Conservation (phyloP, 371 early-diverging fungal species). For the Apophysomyces variabilis region DNA sequence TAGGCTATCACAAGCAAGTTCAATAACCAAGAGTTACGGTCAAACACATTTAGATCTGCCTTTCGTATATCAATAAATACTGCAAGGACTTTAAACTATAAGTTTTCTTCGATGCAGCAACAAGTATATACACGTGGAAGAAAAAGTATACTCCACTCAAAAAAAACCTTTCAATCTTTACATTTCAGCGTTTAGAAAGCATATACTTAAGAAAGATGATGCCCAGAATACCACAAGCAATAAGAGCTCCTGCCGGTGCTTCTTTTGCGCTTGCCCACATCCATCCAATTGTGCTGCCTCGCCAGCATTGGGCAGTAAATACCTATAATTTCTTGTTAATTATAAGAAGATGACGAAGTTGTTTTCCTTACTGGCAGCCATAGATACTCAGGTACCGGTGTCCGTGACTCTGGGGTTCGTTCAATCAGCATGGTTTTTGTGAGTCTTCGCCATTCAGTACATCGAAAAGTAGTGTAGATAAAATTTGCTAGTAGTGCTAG, state of each 20-base stretch:
- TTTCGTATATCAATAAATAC: too few relatives aligned
- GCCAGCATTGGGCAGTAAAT: not conserved
- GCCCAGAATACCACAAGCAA: not conserved
- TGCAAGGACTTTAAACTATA: too few relatives aligned
- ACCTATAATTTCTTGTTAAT: not conserved
- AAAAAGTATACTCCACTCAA: conserved; percentile 11
- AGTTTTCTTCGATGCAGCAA: too few relatives aligned
- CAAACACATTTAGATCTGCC: too few relatives aligned
- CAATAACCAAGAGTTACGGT: too few relatives aligned
- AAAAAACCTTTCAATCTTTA: not conserved
- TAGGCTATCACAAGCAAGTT: too few relatives aligned
- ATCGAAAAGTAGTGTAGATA: not conserved
- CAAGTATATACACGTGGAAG: too few relatives aligned
- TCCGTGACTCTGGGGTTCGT: conserved; percentile 4
- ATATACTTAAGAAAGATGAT: not conserved
- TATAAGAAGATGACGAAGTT: not conserved
- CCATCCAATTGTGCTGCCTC: not conserved
- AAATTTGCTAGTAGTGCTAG: not conserved
- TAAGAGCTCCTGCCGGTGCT: not conserved
- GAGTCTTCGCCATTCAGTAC: not conserved
- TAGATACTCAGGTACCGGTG: conserved; percentile 3
- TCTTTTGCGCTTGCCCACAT: conserved; percentile 8
- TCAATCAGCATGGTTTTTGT: conserved; percentile 5
- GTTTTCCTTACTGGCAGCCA: conserved; percentile 3
- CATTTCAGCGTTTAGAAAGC: not conserved